A percentile compares a stretch with the other conserved stretches of the same genome.
Conservation (phyloP, 164 flowering plant species). For the Tetrastigma voinierianum region DNA sequence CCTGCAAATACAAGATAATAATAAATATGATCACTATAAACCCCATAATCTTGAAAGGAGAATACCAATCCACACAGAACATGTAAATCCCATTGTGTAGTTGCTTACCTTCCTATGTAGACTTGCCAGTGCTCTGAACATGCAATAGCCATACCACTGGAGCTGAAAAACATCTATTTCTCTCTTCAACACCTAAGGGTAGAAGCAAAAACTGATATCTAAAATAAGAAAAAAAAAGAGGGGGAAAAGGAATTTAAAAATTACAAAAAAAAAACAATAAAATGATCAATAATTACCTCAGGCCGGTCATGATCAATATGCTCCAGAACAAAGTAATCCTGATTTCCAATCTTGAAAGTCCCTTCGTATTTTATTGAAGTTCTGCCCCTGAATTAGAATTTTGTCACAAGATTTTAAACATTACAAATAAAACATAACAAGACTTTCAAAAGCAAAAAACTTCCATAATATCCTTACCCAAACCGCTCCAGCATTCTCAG, state of each 20-base stretch:
- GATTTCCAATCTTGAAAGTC: constrained; percentile 39
- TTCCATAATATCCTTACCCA: constrained; percentile 58
- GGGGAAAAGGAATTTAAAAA: not conserved
- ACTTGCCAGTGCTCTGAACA: constrained; percentile 86
- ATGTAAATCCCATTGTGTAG: not conserved
- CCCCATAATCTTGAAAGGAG: not conserved
- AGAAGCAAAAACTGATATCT: constrained; percentile 8
- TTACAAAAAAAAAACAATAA: not conserved
- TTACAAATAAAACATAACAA: too few species aligned
- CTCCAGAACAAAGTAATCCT: constrained; percentile 76
- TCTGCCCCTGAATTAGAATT: too few species aligned
- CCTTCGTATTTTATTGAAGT: not conserved
- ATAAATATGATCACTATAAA: too few species aligned
- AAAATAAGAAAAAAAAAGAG: constrained; percentile 7
- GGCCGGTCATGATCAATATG: too few species aligned
- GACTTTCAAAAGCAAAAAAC: not conserved
- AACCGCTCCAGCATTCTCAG: constrained; percentile 76
- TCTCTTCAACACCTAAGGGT: constrained; percentile 62
- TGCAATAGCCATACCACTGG: constrained; percentile 95
- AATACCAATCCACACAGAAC: too few species aligned
- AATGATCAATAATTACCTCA: too few species aligned
- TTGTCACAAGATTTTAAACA: too few species aligned
- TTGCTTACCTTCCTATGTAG: constrained; percentile 86
- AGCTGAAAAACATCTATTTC: constrained; percentile 73
- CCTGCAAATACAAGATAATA: constrained; percentile 35